Conservation (phyloP, 2,329 filamentous ascomycete genomes). For the Torrubiellomyces zombiae region DNA sequence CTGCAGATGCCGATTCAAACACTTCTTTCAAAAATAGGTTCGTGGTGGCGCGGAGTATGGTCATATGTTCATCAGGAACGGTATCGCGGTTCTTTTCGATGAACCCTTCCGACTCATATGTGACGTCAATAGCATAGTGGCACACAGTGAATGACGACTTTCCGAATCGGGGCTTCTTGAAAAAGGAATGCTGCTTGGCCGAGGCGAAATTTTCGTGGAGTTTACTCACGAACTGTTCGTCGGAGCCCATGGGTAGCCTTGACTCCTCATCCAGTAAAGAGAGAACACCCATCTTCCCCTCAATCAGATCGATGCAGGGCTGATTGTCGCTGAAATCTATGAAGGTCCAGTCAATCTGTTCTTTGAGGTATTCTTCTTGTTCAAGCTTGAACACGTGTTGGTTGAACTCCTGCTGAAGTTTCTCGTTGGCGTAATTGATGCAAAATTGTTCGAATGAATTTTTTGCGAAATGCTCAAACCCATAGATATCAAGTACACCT, state of each 20-base stretch:
- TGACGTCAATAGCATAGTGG: slow-evolving; percentile 95
- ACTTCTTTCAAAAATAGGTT: slow-evolving; percentile 78
- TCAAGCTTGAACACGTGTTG: slow-evolving; percentile 98
- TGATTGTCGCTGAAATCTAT: slow-evolving; percentile 99
- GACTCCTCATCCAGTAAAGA: slow-evolving; percentile 93
- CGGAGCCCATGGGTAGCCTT: slow-evolving; percentile 87
- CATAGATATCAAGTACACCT: slow-evolving; percentile 97
- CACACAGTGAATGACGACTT: slow-evolving; percentile 97
- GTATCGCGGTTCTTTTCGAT: slow-evolving; percentile 99
- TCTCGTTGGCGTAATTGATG: slow-evolving; percentile 99
- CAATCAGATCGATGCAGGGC: slow-evolving; percentile 95
- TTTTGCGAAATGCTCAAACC: slow-evolving; percentile 97
- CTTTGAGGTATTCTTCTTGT: slow-evolving; percentile 90
- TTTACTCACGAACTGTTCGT: slow-evolving; percentile 93
- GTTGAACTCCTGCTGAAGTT: slow-evolving; percentile 97
- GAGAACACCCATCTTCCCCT: slow-evolving; percentile 87
- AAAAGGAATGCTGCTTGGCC: slow-evolving; percentile 90
- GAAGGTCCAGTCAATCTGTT: slow-evolving; percentile 98
- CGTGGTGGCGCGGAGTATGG: slow-evolving; percentile 66
- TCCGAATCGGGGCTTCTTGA: slow-evolving; percentile 95
- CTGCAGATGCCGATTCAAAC: slow-evolving; percentile 66
- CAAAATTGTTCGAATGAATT: slow-evolving; percentile 99
- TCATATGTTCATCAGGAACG: slow-evolving; percentile 95
- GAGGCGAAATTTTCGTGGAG: slow-evolving; percentile 82
- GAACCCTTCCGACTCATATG: slow-evolving; percentile 96